Base-by-base conservation (phyloP, 2,329 filamentous ascomycete genomes). In the Colletotrichum sp. region DNA sequence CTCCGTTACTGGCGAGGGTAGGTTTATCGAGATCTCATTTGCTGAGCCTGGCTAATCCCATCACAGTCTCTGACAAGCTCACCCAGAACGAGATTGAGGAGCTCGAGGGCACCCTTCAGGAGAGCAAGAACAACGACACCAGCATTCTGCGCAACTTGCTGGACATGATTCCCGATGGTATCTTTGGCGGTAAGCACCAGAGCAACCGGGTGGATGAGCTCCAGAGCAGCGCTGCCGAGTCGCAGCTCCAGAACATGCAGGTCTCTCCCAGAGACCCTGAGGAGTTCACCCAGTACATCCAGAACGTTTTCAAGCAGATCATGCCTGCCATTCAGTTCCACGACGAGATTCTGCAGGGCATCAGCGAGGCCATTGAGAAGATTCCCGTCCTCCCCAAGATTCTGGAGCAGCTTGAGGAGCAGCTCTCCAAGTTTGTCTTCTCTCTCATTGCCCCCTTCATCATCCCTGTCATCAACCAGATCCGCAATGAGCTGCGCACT, bases 281-380 rank as follows among this genome's bases (percentile, higher is more conserved):
- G 83, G 94, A 95, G 79, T 98, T 95, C 86, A 95, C 95, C 16
- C 82, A 84, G n/a, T 95, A 98, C 83, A 88, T 98, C 79, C 88
- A 93, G 78, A 89, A 95, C 77, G 89, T 96, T 67, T 94, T 93
- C 79, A 87, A 90, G 82, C 93, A 98, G 84, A 93, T 98, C 79
- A 96, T 96, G 88, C 96, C 96, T 2, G 94, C 95, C 78, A 94
- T 98, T 76, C 90, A 98, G 83, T 98, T 96, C 88, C 96, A 98
- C 81, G 96, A 98, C 83, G 92, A 96, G 66, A 88, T 98, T 76
- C 93, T 98, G 90, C 93, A 96, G 87, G 87, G 86, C 68, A 96
- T 98, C 81, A 91, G 92, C 63, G 88, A 93, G 80, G 93, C 95
- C 15, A 93, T 98, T 76, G 95, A 98, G 84, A 93, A 95, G 79